Base-by-base conservation (phyloP, 2,329 filamentous ascomycete genomes). In the Ophiostoma pallidulum region DNA sequence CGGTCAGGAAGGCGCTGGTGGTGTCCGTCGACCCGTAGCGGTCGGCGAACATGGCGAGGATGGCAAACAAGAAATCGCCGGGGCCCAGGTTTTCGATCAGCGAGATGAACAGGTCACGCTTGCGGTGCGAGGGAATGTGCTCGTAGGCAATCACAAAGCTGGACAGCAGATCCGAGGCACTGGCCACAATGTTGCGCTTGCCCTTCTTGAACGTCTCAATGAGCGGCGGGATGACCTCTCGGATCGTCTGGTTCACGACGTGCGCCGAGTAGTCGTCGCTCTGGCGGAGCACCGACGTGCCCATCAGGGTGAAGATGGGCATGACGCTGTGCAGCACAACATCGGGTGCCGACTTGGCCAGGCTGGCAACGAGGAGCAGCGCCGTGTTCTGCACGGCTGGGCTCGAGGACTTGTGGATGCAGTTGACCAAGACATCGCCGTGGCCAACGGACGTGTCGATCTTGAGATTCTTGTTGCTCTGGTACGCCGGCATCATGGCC, bases 251-350 rank as follows among this genome's bases (percentile, higher is more conserved):
- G 58, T 94, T 88, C 49, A 96, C 91, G 28, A 98, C 91, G 62
- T 95, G 87, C 12, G 90, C 89, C 19, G 92, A 97, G 67, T 96
- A 97, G 57, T 97, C 91, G 58, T 98, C 94, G 57, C 87, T 88
- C 66, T 96, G 91, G 41, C 86, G 82, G 42, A 98, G 75, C 18
- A 96, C 83, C 4, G 87, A 95, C 37, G 84, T 85, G 36, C 91
- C 89, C 83, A 97, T 96, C 62, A 97, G 96, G 0, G 92, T 97
- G 67, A 98, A 98, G 45, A 98, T 91, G 12, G 92, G 92, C 92
- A 98, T 98, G 46, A 98, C 87, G 57, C 89, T 96, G 66, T 98
- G 91, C 49, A 98, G 74, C 3, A 98, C 87, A 41, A 94, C 71
- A 62, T 95, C 90, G 0, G 94, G 92, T 0, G 88, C 87, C 56